Evolutionary conservation across 257 asterid species (phyloP).

Genomic region (Verbena officinalis): DNA sequence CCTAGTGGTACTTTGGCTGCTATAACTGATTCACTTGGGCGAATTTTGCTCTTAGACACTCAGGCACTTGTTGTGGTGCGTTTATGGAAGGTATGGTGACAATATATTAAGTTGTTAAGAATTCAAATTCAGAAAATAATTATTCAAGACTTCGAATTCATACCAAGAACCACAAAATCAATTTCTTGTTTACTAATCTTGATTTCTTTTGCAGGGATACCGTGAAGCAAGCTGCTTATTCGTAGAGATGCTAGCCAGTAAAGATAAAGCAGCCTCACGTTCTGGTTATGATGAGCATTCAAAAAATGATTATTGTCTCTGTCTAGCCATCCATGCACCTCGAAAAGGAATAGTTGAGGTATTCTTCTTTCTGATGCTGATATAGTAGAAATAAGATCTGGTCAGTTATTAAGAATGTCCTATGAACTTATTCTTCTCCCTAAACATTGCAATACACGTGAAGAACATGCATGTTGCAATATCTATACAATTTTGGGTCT

Average conservation of each 20-base stretch:
- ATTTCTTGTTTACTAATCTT: background rate
- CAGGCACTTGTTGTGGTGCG: slow-evolving; percentile 95
- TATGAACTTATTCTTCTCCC: background rate
- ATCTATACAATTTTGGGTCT: background rate
- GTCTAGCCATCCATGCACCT: slow-evolving; percentile 97
- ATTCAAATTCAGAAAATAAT: background rate
- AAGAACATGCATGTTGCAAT: background rate
- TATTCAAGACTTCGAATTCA: background rate
- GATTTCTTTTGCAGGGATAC: slow-evolving; percentile 69
- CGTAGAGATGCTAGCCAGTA: slow-evolving; percentile 85
- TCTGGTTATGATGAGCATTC: slow-evolving; percentile 43
- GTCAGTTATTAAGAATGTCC: slow-evolving; percentile 17
- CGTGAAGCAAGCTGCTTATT: slow-evolving; percentile 97
- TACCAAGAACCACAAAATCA: background rate
- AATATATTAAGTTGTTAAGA: background rate
- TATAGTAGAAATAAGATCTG: background rate
- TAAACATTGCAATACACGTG: background rate
- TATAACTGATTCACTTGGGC: slow-evolving; percentile 96
- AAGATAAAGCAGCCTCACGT: slow-evolving; percentile 44
- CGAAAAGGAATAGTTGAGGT: slow-evolving; percentile 97
- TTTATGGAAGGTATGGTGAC: slow-evolving; percentile 78
- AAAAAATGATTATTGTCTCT: slow-evolving; percentile 86
- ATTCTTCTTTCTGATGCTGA: slow-evolving; percentile 22
- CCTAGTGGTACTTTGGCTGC: slow-evolving; percentile 98
- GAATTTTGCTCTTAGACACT: slow-evolving; percentile 92